phyloP scores from a whole-genome alignment of 805 yeast species.

The Wickerhamiella parazyma region DNA sequence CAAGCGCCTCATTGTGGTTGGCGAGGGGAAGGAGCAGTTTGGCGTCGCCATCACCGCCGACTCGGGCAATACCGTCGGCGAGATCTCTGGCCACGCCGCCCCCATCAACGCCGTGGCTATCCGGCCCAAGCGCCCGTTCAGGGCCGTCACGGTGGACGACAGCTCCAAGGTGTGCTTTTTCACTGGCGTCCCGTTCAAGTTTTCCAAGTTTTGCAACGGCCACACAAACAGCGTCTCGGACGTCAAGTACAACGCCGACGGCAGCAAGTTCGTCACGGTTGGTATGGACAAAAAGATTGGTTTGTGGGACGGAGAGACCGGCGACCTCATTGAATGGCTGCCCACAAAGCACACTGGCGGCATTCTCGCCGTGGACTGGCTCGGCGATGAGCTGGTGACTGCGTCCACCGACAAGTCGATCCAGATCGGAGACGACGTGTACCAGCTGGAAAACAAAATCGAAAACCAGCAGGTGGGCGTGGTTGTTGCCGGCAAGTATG shows the following conservation, averaged over 20 bases:
- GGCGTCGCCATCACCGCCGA: constrained; percentile 93
- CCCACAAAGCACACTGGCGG: constrained; percentile 54
- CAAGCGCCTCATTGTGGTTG: constrained; percentile 79
- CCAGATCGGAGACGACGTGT: constrained; percentile 35
- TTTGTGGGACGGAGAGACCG: constrained; percentile 76
- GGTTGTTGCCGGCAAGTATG: constrained; percentile 42
- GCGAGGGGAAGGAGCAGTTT: constrained; percentile 80
- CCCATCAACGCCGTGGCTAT: constrained; percentile 73
- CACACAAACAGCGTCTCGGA: constrained; percentile 72
- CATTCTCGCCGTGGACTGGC: constrained; percentile 66
- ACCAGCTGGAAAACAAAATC: constrained; percentile 32
- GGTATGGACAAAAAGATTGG: constrained; percentile 73
- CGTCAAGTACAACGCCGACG: constrained; percentile 72
- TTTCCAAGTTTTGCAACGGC: constrained; percentile 52
- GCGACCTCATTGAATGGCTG: constrained; percentile 49
- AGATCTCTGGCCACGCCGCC: constrained; percentile 82
- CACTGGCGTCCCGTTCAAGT: constrained; percentile 91
- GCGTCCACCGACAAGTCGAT: constrained; percentile 72
- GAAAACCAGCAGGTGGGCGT: constrained; percentile 72
- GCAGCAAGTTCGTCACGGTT: constrained; percentile 58
- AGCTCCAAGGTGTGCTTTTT: constrained; percentile 74
- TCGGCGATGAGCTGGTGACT: constrained; percentile 48
- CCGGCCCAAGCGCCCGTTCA: constrained; percentile 74
- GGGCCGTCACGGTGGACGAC: constrained; percentile 87
- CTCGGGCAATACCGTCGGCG: constrained; percentile 94